Evolutionary conservation across 345 rosid genomes (phyloP).

Genomic region (Microcos paniculata): DNA sequence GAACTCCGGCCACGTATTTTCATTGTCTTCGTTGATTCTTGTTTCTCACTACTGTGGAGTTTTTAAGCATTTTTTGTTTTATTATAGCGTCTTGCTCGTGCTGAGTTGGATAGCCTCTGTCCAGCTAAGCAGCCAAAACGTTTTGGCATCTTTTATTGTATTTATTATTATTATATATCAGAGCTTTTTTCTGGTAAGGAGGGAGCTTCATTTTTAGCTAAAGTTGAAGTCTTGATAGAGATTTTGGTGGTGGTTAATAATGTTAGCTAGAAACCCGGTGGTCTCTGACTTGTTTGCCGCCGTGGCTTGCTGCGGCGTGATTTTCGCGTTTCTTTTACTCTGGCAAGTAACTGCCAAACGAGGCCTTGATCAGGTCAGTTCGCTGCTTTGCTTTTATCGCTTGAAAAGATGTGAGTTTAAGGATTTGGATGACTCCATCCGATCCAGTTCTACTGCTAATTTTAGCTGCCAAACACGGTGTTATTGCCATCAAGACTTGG

Average conservation of each 20-base stretch:
- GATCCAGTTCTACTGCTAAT: not conserved
- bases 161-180: no score
- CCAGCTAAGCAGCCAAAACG: not conserved
- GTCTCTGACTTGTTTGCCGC: slow-evolving; percentile 19
- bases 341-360: slow-evolving; percentile 31
- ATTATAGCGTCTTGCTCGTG: not conserved
- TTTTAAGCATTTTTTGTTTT: not conserved
- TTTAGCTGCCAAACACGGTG: not conserved
- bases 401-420: no score
- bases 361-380: slow-evolving; percentile 37
- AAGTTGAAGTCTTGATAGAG: not conserved
- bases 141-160: not conserved
- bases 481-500: not conserved
- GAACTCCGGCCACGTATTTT: not conserved
- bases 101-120: not conserved
- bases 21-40: not conserved
- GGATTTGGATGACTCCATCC: not conserved
- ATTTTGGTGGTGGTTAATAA: not conserved
- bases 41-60: not conserved
- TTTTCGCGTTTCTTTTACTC: slow-evolving; percentile 21
- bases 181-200: not conserved
- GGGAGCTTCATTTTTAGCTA: not conserved
- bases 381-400: not conserved
- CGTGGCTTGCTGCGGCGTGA: not conserved
- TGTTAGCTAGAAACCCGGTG: not conserved